phyloP scores from a whole-genome alignment of 768 basidiomycete species.

The Lactifluus echinatus region DNA sequence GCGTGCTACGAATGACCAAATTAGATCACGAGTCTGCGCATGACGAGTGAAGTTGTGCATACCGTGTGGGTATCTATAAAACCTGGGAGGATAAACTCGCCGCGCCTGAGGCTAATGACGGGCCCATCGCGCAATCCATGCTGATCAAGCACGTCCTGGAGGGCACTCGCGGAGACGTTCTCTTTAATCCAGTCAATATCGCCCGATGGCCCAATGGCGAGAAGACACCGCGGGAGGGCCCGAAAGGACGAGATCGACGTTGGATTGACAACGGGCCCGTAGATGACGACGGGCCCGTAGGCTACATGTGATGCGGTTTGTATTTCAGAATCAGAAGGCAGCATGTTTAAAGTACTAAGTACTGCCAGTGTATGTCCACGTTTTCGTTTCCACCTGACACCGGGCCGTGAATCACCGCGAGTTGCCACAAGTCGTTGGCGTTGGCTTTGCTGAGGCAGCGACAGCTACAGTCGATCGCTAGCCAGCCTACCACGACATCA shows the following conservation, averaged over 20 bases:
- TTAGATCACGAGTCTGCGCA: background rate
- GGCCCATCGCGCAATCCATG: slow-evolving; percentile 36
- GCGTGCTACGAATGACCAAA: slow-evolving; percentile 47
- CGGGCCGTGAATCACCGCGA: too few species aligned
- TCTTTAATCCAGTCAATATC: slow-evolving; percentile 65
- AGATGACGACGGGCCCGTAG: slow-evolving; percentile 53
- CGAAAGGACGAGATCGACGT: slow-evolving; percentile 34
- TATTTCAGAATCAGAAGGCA: background rate
- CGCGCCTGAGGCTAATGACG: slow-evolving; percentile 33
- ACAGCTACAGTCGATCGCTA: too few species aligned
- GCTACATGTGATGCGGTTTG: slow-evolving; percentile 33
- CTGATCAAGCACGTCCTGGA: slow-evolving; percentile 43
- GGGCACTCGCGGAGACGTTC: slow-evolving; percentile 38
- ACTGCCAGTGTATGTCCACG: too few species aligned
- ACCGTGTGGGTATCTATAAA: slow-evolving; percentile 91
- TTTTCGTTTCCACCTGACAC: too few species aligned
- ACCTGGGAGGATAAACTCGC: slow-evolving; percentile 75
- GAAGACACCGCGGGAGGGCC: slow-evolving; percentile 43
- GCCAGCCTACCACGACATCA: too few species aligned
- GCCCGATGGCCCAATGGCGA: slow-evolving; percentile 44
- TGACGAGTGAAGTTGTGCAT: slow-evolving; percentile 23
- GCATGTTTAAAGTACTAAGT: background rate
- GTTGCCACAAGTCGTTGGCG: too few species aligned
- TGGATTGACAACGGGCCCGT: slow-evolving; percentile 53
- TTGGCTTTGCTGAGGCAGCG: too few species aligned